Evolutionary conservation across 148 eudicot genomes (phyloP).

Genomic region (Fagopyrum esculentum): DNA sequence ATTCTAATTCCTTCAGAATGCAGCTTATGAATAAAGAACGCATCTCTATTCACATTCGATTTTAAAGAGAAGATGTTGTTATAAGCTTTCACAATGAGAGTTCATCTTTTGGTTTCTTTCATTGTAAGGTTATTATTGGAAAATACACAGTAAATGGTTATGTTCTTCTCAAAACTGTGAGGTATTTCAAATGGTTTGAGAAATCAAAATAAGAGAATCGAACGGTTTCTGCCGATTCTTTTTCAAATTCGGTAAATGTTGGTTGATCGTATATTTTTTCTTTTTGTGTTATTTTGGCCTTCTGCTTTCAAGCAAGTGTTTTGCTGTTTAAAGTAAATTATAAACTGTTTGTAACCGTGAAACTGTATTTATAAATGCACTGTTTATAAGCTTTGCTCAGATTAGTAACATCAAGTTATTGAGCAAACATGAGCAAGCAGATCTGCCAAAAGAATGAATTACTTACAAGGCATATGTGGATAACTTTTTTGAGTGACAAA

Average conservation of each 20-base stretch:
- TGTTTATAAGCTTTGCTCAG: background rate
- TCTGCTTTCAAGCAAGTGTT: background rate
- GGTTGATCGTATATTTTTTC: no score
- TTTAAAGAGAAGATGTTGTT: background rate
- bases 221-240: no score
- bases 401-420: background rate
- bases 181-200: background rate
- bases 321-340: no score
- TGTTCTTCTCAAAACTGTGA: background rate
- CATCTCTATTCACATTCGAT: background rate
- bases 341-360: no score
- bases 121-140: background rate
- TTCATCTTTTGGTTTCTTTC: background rate
- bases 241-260: no score
- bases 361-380: no score
- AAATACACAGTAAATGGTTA: background rate
- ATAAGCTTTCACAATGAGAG: background rate
- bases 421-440: background rate
- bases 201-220: background rate
- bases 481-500: background rate
- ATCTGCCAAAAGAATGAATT: background rate
- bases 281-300: background rate
- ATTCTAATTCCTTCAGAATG: conserved; percentile 11
- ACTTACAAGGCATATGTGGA: background rate
- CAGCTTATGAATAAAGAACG: background rate